Conservation (phyloP, 768 basidiomycete genomes). For the Ramaria sp. region DNA sequence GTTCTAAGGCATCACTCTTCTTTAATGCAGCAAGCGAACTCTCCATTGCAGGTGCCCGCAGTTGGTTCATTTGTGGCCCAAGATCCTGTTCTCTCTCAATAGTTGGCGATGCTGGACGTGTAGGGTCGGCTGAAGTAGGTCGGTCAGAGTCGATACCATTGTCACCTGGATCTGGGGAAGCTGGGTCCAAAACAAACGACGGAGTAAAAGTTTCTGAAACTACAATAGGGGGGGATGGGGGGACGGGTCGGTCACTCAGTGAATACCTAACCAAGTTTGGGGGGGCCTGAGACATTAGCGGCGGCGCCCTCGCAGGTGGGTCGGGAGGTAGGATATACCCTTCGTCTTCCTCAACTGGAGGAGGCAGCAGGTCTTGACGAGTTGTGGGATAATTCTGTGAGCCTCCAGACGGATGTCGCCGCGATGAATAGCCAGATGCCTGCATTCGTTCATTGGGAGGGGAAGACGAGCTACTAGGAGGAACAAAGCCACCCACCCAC, state of each 20-base stretch:
- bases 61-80: not conserved
- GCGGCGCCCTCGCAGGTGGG: not conserved
- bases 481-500: not conserved
- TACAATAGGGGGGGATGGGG: conserved; percentile 23
- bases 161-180: conserved; percentile 15
- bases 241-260: conserved; percentile 59
- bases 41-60: conserved; percentile 55
- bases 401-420: not conserved
- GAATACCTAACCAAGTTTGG: conserved; percentile 70
- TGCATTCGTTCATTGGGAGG: not conserved
- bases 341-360: not conserved
- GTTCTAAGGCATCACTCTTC: conserved; percentile 74
- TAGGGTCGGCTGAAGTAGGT: not conserved
- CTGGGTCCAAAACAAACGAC: conserved; percentile 42
- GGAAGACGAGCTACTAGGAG: not conserved
- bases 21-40: conserved; percentile 82
- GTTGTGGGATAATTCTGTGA: not conserved
- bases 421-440: not conserved
- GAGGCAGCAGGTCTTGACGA: not conserved
- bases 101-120: not conserved
- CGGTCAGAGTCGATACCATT: conserved; percentile 12
- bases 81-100: not conserved
- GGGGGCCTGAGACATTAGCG: conserved; percentile 35
- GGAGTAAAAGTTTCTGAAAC: conserved; percentile 17
- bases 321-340: not conserved